Evolutionary conservation across 306 rosid genomes (phyloP).

Genomic region (Clitoria ternatea): DNA sequence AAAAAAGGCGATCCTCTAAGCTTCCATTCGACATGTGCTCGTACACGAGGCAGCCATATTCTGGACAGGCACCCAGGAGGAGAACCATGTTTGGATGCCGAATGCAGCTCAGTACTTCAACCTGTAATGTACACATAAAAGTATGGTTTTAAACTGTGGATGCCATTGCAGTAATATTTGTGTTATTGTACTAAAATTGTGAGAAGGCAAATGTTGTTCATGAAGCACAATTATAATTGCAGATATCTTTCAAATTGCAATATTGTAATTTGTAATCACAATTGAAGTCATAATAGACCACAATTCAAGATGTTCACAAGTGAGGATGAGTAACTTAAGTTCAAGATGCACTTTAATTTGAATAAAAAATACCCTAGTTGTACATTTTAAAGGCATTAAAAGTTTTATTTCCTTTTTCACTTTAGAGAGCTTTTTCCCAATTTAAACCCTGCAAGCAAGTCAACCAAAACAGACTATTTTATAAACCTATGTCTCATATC

Average conservation of each 20-base stretch:
- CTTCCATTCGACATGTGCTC: constrained; percentile 42
- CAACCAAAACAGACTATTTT: neutral
- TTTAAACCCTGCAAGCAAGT: neutral
- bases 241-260: neutral
- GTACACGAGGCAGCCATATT: constrained; percentile 45
- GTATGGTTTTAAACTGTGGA: neutral
- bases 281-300: neutral
- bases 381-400: neutral
- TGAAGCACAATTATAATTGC: neutral
- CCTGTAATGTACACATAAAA: constrained; percentile 7
- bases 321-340: neutral
- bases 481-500: neutral
- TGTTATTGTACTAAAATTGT: neutral
- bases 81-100: constrained; percentile 53
- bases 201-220: neutral
- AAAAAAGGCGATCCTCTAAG: constrained; percentile 36
- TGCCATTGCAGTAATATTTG: neutral
- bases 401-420: neutral
- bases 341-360: neutral
- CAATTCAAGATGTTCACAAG: neutral
- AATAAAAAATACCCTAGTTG: neutral
- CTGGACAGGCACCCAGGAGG: constrained; percentile 45
- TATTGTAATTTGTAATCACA: neutral
- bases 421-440: neutral
- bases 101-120: constrained; percentile 44